A percentile compares a stretch with the other conserved stretches of the same genome.
Evolutionary conservation across 116 monocot species (phyloP).

Genomic region (Iris pallida): DNA sequence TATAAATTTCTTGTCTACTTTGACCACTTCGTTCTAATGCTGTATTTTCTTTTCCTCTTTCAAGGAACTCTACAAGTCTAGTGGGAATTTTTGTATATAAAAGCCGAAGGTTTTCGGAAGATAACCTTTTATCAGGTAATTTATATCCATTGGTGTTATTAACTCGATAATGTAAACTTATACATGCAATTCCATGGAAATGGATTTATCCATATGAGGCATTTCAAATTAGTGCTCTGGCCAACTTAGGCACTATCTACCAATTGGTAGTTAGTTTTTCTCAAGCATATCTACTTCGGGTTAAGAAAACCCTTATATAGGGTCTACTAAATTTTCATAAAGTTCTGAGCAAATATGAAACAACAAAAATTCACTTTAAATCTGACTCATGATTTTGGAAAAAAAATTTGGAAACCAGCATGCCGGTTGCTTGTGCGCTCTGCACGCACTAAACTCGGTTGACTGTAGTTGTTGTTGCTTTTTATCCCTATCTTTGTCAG

Average conservation of each 20-base stretch:
- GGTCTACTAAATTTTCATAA: too few species aligned
- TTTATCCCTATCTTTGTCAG: conserved; percentile 44
- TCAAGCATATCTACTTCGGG: too few species aligned
- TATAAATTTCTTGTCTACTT: not conserved
- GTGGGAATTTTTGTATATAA: conserved; percentile 93
- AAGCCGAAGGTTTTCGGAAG: conserved; percentile 97
- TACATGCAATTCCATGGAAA: not conserved
- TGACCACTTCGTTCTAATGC: conserved; percentile 1
- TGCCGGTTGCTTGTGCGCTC: too few species aligned
- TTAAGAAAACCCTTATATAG: too few species aligned
- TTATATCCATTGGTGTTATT: not conserved
- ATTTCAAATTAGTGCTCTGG: not conserved
- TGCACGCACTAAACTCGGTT: too few species aligned
- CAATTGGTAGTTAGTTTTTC: too few species aligned
- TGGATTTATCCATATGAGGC: conserved; percentile 1
- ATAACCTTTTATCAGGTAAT: conserved; percentile 95
- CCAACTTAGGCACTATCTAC: not conserved
- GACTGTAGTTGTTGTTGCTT: too few species aligned
- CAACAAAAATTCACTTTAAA: too few species aligned
- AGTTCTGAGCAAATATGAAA: too few species aligned
- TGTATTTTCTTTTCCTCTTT: conserved; percentile 15
- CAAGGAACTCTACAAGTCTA: conserved; percentile 87
- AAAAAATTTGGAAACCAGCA: too few species aligned
- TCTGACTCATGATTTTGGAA: too few species aligned
- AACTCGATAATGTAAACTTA: not conserved